Evolutionary conservation across 345 rosid genomes (phyloP).

Genomic region (Psidium guajava): DNA sequence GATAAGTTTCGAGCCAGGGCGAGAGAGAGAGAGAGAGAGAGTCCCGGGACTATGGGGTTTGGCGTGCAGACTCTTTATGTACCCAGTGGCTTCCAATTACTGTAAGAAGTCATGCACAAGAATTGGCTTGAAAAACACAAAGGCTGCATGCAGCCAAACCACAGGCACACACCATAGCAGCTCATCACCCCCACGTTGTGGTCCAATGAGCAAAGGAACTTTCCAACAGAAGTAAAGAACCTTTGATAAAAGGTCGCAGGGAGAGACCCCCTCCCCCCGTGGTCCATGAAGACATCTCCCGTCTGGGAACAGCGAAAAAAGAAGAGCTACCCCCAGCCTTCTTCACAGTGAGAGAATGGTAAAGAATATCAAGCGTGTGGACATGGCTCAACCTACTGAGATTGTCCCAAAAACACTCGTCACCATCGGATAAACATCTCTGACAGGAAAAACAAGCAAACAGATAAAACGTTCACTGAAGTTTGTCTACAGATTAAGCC

Average conservation of each 20-base stretch:
- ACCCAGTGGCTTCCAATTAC: neutral
- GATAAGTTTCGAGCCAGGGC: neutral
- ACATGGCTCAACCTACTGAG: neutral
- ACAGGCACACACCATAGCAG: neutral
- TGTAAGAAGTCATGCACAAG: neutral
- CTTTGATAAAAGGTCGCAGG: neutral
- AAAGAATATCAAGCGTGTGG: neutral
- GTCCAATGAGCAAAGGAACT: neutral
- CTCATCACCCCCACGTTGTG: neutral
- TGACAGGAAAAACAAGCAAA: neutral
- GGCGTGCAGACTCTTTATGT: neutral
- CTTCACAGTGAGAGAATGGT: neutral
- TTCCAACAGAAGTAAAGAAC: neutral
- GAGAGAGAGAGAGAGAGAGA: neutral
- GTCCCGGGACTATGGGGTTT: neutral
- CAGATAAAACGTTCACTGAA: neutral
- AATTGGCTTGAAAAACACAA: neutral
- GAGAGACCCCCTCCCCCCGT: neutral
- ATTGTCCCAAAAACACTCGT: neutral
- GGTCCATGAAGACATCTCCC: neutral
- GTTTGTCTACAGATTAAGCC: neutral
- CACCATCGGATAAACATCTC: neutral
- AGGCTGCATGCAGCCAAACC: neutral
- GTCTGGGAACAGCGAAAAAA: neutral
- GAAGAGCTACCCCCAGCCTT: neutral